Evolutionary conservation across 495 filamentous ascomycete genomes (phyloP).

Genomic region (Aspergillus cavernicola): DNA sequence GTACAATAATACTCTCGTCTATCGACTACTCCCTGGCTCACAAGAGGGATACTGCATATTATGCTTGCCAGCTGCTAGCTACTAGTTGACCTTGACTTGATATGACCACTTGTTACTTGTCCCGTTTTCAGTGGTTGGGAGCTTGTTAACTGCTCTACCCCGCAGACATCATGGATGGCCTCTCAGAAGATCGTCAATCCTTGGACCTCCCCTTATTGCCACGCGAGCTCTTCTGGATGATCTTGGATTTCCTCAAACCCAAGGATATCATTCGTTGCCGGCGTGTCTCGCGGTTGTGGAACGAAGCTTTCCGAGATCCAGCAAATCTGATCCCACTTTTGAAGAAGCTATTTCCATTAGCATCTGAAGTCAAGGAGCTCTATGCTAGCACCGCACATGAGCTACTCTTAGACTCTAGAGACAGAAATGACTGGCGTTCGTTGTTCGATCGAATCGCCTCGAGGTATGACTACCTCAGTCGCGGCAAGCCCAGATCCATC

Average conservation of each 20-base stretch:
- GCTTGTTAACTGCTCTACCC: conserved; percentile 2
- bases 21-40: too few relatives aligned
- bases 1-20: too few relatives aligned
- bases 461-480: conserved; percentile 53
- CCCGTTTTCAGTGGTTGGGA: background rate
- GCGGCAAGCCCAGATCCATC: conserved; percentile 45
- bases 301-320: conserved; percentile 49
- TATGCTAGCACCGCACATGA: background rate
- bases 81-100: background rate
- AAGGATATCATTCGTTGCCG: conserved; percentile 52
- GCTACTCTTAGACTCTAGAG: background rate
- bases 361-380: conserved; percentile 47
- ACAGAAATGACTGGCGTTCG: conserved; percentile 30
- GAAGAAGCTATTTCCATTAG: conserved; percentile 50
- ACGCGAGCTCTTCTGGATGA: conserved; percentile 42
- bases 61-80: too few relatives aligned
- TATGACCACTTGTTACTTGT: background rate
- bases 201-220: conserved; percentile 32
- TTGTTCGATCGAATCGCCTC: conserved; percentile 52
- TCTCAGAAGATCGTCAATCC: conserved; percentile 2
- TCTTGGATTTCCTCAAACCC: conserved; percentile 42
- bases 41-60: too few relatives aligned
- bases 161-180: conserved; percentile 12
- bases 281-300: conserved; percentile 53
- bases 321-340: conserved; percentile 43